Evolutionary conservation across 2,329 filamentous ascomycete genomes (phyloP).

Genomic region (Exophiala xenobiotica): DNA sequence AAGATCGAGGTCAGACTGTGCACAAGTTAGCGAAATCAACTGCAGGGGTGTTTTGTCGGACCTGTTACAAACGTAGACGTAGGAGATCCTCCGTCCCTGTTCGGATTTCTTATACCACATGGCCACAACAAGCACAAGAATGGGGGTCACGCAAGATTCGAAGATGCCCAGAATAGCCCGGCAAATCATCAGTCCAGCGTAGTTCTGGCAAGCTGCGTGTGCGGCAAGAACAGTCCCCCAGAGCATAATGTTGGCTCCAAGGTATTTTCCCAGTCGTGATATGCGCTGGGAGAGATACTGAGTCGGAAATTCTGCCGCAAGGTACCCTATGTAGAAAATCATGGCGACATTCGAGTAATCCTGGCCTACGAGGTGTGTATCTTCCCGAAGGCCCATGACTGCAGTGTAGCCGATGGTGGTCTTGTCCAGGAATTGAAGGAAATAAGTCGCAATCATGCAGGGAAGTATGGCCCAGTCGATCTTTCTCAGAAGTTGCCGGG

Average conservation of each 20-base stretch:
- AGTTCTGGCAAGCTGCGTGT: conserved; percentile 45
- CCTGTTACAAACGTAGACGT: conserved; percentile 32
- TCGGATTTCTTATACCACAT: conserved; percentile 53
- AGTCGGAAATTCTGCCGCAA: conserved; percentile 47
- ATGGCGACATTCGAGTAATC: conserved; percentile 57
- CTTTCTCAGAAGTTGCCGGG: conserved; percentile 32
- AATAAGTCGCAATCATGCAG: conserved; percentile 36
- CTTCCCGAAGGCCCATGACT: conserved; percentile 55
- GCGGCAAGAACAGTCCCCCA: conserved; percentile 49
- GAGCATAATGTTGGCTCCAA: conserved; percentile 23
- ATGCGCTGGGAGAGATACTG: conserved; percentile 37
- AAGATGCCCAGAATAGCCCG: conserved; percentile 50
- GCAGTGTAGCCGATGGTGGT: conserved; percentile 54
- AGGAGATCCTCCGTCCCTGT: conserved; percentile 32
- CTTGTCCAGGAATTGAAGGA: conserved; percentile 36
- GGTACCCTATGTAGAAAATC: conserved; percentile 55
- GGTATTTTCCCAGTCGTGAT: conserved; percentile 27
- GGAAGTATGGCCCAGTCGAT: conserved; percentile 36
- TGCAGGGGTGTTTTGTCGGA: not conserved
- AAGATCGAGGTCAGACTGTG: conserved; percentile 29
- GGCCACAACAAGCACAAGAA: conserved; percentile 52
- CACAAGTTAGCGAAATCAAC: not conserved
- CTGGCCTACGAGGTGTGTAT: conserved; percentile 47
- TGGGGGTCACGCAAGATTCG: conserved; percentile 50
- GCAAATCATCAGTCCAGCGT: conserved; percentile 44